Base-by-base conservation (phyloP, 108 stramenopile genomes). In the Cylindrotheca closterium region DNA sequence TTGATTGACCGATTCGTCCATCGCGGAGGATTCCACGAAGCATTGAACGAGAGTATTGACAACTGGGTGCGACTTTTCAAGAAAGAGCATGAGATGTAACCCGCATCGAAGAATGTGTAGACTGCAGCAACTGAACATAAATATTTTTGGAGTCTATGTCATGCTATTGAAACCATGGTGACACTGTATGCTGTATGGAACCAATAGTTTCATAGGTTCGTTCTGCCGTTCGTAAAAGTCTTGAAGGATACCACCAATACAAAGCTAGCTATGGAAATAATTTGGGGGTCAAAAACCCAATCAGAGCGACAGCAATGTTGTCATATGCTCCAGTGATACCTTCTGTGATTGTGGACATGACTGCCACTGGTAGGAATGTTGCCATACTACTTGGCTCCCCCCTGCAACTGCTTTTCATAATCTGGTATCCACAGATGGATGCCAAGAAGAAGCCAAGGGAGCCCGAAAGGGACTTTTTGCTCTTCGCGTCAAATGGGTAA, bases 31-130 rank as follows among this genome's bases (percentile, higher is more conserved):
- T 77, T 89, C 59, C 81, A 86, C 47, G 81, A 89, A 2, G 71
- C 60, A 5, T 49, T 93, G 60, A 78, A 88, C 55, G 63, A 78
- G 24, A 60, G 50, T 12, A 83, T 93, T 46, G 89, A 93, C 61
- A 79, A 82, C 34, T 93, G 92, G 92, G 88, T 93, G 2, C 76
- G 65, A 47, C 60, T 73, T 21, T 88, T 90, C 58, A 74, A 83
- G 45, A 71, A 81, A 15, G 71, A 73, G 47, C 60, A 56, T 47
- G 37, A 15, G 37, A 42, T 15, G 37, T 42, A 42, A 42, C 15
- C 10, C 37, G 7, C 15, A 15, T 42, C 15, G 15, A 42, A 15
- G 15, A 42, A 42, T 42, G 15, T 42, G 15, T 42, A 15, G 15
- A 10, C 7, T 42, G 15, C 7, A 10, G 37, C 37, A 42, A 42